phyloP scores from a whole-genome alignment of 305 asterid species.

The Withania somnifera region DNA sequence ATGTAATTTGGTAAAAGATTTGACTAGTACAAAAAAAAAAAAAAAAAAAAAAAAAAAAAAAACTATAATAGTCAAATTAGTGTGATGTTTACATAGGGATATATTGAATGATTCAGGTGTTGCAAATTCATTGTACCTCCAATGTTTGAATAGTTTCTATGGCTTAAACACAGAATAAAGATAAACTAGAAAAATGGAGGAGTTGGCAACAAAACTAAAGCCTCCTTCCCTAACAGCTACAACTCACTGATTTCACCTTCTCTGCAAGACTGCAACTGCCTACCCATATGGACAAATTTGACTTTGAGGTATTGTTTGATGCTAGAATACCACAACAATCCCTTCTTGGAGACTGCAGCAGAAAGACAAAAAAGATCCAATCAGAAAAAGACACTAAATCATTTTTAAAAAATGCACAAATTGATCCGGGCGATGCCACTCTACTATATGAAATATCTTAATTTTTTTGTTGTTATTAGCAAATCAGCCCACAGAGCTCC shows the following conservation, averaged over 20 bases:
- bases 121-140: not conserved
- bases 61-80: not conserved
- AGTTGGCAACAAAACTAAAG: not conserved
- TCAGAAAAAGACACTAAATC: not conserved
- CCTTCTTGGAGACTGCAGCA: slow-evolving; percentile 79
- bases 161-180: not conserved
- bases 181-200: not conserved
- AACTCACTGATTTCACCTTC: slow-evolving; percentile 48
- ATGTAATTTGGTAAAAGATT: not conserved
- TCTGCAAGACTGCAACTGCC: slow-evolving; percentile 71
- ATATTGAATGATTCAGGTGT: not conserved
- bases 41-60: no score
- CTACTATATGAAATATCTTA: no score
- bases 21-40: not conserved
- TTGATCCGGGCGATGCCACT: not conserved
- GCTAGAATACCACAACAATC: slow-evolving; percentile 84
- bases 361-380: not conserved
- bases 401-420: no score
- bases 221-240: slow-evolving; percentile 14
- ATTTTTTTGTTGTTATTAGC: no score
- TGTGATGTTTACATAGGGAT: not conserved
- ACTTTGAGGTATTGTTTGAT: slow-evolving; percentile 27
- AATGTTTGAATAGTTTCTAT: not conserved
- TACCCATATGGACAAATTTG: slow-evolving; percentile 56
- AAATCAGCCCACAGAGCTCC: no score